Conservation (phyloP, 495 filamentous ascomycete species). For the Neurospora sp. region DNA sequence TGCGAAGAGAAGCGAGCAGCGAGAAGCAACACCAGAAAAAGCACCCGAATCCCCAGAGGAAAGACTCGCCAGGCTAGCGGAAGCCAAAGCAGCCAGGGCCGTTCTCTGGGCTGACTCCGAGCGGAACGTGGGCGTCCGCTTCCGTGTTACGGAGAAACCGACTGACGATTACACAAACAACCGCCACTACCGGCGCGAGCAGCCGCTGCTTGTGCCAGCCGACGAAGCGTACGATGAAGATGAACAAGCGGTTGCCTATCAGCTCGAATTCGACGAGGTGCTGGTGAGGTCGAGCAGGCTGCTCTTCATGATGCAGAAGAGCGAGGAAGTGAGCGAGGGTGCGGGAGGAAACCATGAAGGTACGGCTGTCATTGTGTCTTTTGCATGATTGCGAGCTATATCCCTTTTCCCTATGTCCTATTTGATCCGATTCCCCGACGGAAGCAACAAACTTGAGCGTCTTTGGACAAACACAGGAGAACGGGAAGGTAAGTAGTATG, state of each 20-base stretch:
- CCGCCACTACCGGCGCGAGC: conserved; percentile 14
- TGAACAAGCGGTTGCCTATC: conserved; percentile 47
- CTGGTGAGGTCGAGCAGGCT: conserved; percentile 49
- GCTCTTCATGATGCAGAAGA: conserved; percentile 47
- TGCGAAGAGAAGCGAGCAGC: not conserved
- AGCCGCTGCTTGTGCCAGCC: conserved; percentile 34
- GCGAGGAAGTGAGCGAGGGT: conserved; percentile 22
- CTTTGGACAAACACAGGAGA: not conserved
- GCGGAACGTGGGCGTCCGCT: conserved; percentile 46
- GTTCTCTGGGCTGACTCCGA: conserved; percentile 50
- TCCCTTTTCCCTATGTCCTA: not conserved
- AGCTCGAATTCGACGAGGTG: conserved; percentile 52
- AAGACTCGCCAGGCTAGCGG: not conserved
- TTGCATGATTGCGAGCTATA: not conserved
- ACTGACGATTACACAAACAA: not conserved
- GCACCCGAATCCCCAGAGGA: not conserved
- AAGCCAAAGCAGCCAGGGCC: not conserved
- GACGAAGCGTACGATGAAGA: conserved; percentile 30
- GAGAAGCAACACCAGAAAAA: not conserved
- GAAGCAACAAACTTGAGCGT: not conserved
- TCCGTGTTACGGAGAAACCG: conserved; percentile 33
- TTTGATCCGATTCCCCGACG: not conserved
- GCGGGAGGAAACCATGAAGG: conserved; percentile 25
- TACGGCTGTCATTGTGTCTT: not conserved
- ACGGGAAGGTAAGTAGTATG: not conserved